Evolutionary conservation across 345 rosid species (phyloP), one percentile per base, ranked within the genome.

Genomic region (Salix viminalis): DNA sequence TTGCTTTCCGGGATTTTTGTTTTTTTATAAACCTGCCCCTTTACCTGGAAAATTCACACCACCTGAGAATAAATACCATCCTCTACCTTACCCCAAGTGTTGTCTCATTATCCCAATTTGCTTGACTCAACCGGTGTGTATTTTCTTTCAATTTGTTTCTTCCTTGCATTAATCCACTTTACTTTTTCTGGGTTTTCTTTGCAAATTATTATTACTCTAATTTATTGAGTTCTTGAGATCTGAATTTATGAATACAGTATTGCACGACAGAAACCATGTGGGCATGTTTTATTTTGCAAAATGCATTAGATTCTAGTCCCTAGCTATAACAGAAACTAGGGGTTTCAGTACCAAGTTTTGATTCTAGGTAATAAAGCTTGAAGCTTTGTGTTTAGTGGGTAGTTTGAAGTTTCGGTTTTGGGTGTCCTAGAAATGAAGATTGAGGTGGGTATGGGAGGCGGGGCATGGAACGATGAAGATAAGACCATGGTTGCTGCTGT

Each of bases 401-500:
- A 18, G 8, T 67, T 73, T 36, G 10, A 24, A 65, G 23, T 32
- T 75, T 61, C 69, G 44, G 39, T 28, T 8, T 72, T 36, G 62
- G 65, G 46, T 66, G 73, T 76, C 37, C 75, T 69, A 72, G 81
- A 75, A 78, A 86, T 91, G 91, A 89, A 86, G 82, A 65, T 83
- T 60, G 89, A 84, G 88, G 75, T 85, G 80, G 88, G 85, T 78
- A 86, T 81, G 83, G 89, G 87, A 78, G 89, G 82, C 46, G 84
- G 85, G 78, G 66, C 67, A 70, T 96, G 97, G 97, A 90, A 85
- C 56, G 94, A 93, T 65, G 99, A 89, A 70, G 97, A 96, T 19
- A 96, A 79, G 78, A 83, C 94, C 15, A 70, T 87, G 86, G 83
- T 84, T 64, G 89, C 84, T 19, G 87, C 96, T 10, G 96, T 96